Conservation (phyloP, 2,329 filamentous ascomycete genomes). For the Kalmusia sp. region DNA sequence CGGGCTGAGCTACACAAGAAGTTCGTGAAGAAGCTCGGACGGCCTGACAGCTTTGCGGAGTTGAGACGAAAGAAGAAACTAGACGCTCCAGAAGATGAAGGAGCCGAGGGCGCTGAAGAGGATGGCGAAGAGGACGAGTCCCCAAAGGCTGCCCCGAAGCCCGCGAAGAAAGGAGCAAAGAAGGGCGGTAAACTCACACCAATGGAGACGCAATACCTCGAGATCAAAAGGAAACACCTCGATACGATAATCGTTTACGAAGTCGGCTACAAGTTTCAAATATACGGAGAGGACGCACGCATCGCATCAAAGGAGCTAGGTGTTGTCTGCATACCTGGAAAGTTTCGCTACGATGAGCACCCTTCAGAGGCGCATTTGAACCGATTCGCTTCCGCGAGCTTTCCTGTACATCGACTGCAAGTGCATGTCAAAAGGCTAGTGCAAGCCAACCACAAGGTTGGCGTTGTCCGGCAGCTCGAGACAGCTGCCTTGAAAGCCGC, state of each 20-base stretch:
- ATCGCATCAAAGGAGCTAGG: conserved; percentile 87
- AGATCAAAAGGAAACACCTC: conserved; percentile 89
- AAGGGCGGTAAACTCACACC: conserved; percentile 87
- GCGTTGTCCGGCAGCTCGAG: conserved; percentile 91
- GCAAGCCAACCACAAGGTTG: conserved; percentile 92
- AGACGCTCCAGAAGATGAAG: conserved; percentile 44
- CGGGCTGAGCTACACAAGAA: conserved; percentile 79
- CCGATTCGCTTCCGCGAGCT: conserved; percentile 93
- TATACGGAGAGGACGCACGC: conserved; percentile 94
- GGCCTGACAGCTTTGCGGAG: conserved; percentile 78
- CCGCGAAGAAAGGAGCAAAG: conserved; percentile 63
- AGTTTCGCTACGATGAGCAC: conserved; percentile 88
- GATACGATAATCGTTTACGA: conserved; percentile 92
- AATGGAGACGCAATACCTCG: conserved; percentile 90
- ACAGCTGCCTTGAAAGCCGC: conserved; percentile 95
- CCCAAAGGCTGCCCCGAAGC: conserved; percentile 54
- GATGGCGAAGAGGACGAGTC: conserved; percentile 63
- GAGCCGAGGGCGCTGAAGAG: conserved; percentile 61
- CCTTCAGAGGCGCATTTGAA: conserved; percentile 87
- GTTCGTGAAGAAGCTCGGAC: conserved; percentile 90
- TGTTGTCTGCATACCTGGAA: conserved; percentile 96
- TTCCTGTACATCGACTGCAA: conserved; percentile 87
- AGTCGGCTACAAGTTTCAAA: conserved; percentile 97
- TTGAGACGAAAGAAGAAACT: conserved; percentile 67
- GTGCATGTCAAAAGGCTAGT: conserved; percentile 95